A percentile compares a stretch with the other conserved stretches of the same genome.
Evolutionary conservation across 1,284 basidiomycete species (phyloP).

Genomic region (Microstroma glucosiphilum): DNA sequence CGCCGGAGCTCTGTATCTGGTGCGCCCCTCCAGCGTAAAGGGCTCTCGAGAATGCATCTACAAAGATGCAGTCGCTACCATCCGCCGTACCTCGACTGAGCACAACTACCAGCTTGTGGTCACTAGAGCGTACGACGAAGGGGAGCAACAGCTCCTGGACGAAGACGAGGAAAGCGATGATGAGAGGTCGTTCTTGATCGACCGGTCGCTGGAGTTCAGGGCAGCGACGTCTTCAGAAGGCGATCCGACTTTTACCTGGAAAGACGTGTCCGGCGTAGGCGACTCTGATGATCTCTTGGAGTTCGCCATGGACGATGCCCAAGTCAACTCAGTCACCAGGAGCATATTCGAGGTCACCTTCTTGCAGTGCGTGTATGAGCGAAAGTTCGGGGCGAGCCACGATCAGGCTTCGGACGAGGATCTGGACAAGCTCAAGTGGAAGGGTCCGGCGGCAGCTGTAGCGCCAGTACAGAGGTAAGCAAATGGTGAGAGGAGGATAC

Average conservation of each 20-base stretch:
- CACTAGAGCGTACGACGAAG: conserved; percentile 88
- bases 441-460: conserved; percentile 17
- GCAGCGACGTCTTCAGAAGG: conserved; percentile 47
- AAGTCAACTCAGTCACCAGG: conserved; percentile 73
- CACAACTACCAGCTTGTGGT: conserved; percentile 91
- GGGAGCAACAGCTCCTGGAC: conserved; percentile 84
- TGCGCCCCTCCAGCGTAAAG: conserved; percentile 81
- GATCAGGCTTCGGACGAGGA: conserved; percentile 47
- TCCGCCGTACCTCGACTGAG: conserved; percentile 73
- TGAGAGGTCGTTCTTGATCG: conserved; percentile 83
- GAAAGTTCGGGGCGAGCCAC: conserved; percentile 38
- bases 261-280: conserved; percentile 60
- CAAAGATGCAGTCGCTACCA: conserved; percentile 88
- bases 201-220: conserved; percentile 72
- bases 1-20: conserved; percentile 82
- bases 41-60: conserved; percentile 96
- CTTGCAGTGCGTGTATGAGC: conserved; percentile 86
- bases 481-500: too few relatives aligned
- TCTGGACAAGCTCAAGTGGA: conserved; percentile 49
- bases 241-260: conserved; percentile 53
- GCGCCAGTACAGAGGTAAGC: too few relatives aligned
- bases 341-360: conserved; percentile 84
- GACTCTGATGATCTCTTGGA: conserved; percentile 66
- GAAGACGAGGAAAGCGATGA: conserved; percentile 84
- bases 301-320: conserved; percentile 61